Evolutionary conservation across 2,329 filamentous ascomycete species (phyloP).

Genomic region (Xylariales sp.): DNA sequence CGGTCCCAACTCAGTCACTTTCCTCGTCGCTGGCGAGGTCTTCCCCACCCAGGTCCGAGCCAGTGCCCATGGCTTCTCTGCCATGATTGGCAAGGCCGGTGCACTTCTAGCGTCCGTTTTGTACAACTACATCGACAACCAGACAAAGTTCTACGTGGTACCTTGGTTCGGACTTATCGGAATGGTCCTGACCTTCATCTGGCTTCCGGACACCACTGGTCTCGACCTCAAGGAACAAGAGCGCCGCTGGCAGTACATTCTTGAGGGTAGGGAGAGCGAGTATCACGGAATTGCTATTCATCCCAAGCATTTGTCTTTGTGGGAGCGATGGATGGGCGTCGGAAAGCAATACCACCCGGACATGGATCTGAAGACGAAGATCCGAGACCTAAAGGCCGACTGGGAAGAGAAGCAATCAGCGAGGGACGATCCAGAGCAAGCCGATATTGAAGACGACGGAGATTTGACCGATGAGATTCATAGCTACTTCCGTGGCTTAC

Average conservation of each 20-base stretch:
- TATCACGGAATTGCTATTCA: conserved; percentile 95
- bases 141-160: conserved; percentile 84
- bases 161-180: conserved; percentile 89
- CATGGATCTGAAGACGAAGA: conserved; percentile 76
- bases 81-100: conserved; percentile 82
- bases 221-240: conserved; percentile 97
- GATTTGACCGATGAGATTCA: conserved; percentile 50
- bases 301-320: conserved; percentile 79
- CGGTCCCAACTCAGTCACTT: conserved; percentile 91
- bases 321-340: conserved; percentile 76
- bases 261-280: conserved; percentile 68
- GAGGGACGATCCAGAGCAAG: conserved; percentile 37
- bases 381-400: conserved; percentile 70
- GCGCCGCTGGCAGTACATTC: conserved; percentile 85
- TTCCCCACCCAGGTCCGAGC: conserved; percentile 92
- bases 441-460: conserved; percentile 43
- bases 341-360: conserved; percentile 81
- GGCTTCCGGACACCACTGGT: conserved; percentile 94
- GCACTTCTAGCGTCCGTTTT: conserved; percentile 82
- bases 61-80: conserved; percentile 91
- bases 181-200: conserved; percentile 76
- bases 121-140: conserved; percentile 89
- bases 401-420: conserved; percentile 50
- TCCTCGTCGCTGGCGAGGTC: conserved; percentile 94
- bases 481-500: conserved; percentile 42